Conservation (phyloP, 2,329 filamentous ascomycete genomes). For the Diaporthe vexans region DNA sequence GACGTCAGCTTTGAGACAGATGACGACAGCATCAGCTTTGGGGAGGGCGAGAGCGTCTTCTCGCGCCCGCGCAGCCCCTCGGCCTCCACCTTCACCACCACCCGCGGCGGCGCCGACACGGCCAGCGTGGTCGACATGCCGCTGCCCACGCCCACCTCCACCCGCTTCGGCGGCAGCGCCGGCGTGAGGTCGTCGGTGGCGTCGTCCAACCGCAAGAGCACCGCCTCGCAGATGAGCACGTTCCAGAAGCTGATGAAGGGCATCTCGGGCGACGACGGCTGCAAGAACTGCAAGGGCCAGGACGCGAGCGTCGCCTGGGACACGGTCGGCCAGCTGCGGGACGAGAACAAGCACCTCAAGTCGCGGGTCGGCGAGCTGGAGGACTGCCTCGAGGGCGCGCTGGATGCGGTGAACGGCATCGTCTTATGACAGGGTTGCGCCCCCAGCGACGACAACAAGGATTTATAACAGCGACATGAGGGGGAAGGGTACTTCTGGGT, state of each 20-base stretch:
- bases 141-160: constrained; percentile 33
- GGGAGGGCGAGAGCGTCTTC: constrained; percentile 69
- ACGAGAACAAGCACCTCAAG: constrained; percentile 75
- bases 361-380: constrained; percentile 71
- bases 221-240: constrained; percentile 55
- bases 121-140: constrained; percentile 42
- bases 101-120: constrained; percentile 46
- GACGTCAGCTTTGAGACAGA: constrained; percentile 67
- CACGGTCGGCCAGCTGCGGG: constrained; percentile 71
- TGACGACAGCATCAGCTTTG: constrained; percentile 55
- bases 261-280: constrained; percentile 59
- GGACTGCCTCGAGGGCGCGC: constrained; percentile 70
- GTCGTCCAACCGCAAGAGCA: constrained; percentile 41
- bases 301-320: constrained; percentile 74
- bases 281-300: constrained; percentile 70
- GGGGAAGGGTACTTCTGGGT: constrained; percentile 25
- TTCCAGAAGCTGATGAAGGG: constrained; percentile 65
- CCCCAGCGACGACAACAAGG: not conserved
- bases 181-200: constrained; percentile 34
- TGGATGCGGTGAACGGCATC: constrained; percentile 72
- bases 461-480: constrained; percentile 28
- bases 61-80: constrained; percentile 72
- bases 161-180: constrained; percentile 28
- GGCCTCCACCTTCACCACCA: constrained; percentile 50
- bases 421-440: constrained; percentile 53